Percentiles rank a stretch among this genome's conserved stretches.
phyloP scores from a whole-genome alignment of 768 basidiomycete genomes.

The Mrakia blollopis region DNA sequence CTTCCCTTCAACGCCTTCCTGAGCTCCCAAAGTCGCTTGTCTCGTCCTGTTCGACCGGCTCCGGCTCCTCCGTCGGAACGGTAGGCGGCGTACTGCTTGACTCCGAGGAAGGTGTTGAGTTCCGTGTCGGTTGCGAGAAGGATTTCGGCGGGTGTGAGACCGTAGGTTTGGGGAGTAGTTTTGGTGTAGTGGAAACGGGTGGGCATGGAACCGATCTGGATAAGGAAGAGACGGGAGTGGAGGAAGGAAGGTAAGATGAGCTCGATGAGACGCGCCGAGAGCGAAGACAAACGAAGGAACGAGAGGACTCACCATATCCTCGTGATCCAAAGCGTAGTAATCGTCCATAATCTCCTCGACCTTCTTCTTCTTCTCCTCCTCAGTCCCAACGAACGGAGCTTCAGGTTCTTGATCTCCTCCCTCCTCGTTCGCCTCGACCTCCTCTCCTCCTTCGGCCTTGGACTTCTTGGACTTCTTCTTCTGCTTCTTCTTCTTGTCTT shows the following conservation, averaged over 20 bases:
- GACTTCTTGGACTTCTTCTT: constrained; percentile 37
- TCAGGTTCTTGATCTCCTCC: constrained; percentile 20
- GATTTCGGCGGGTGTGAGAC: constrained; percentile 76
- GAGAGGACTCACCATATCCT: constrained; percentile 69
- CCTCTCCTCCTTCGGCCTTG: constrained; percentile 43
- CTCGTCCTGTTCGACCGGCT: constrained; percentile 47
- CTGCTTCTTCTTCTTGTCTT: constrained; percentile 40
- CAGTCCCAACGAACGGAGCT: constrained; percentile 49
- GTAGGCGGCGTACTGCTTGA: constrained; percentile 91
- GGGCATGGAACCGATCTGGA: constrained; percentile 76
- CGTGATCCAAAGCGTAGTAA: constrained; percentile 85
- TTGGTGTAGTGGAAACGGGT: constrained; percentile 91
- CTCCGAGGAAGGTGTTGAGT: constrained; percentile 80
- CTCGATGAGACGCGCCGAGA: not conserved
- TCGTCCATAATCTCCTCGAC: constrained; percentile 87
- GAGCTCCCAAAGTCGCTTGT: constrained; percentile 65
- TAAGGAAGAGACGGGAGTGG: not conserved
- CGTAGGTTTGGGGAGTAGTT: constrained; percentile 46
- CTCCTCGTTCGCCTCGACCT: constrained; percentile 13
- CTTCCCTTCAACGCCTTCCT: constrained; percentile 51
- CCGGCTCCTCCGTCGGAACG: constrained; percentile 52
- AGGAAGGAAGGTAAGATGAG: not conserved
- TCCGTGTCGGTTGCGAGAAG: constrained; percentile 87
- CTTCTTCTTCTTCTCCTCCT: constrained; percentile 78
- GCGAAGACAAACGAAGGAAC: not conserved